Conservation (phyloP, 2,329 filamentous ascomycete genomes). For the Colletotrichum sublineola region DNA sequence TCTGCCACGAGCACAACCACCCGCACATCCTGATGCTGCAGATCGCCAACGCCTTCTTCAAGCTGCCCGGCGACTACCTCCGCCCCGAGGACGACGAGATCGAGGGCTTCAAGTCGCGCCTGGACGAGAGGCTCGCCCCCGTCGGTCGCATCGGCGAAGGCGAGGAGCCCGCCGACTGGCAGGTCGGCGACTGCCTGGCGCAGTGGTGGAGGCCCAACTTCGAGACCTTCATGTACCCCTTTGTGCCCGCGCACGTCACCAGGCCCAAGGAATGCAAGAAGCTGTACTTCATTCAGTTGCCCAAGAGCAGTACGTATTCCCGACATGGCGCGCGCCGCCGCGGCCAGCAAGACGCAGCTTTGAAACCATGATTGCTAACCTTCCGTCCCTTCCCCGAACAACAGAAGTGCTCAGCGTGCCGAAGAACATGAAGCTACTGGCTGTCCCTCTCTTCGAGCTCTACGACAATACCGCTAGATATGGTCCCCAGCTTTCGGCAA, state of each 20-base stretch:
- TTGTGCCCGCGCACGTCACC: conserved; percentile 95
- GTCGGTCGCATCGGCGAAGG: conserved; percentile 89
- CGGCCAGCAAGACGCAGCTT: conserved; percentile 4
- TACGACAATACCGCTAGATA: conserved; percentile 98
- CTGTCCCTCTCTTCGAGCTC: conserved; percentile 95
- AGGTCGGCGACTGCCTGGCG: conserved; percentile 92
- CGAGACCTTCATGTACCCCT: conserved; percentile 99
- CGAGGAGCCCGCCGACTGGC: conserved; percentile 88
- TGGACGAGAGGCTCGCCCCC: conserved; percentile 94
- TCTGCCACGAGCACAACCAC: conserved; percentile 99
- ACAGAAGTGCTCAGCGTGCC: conserved; percentile 94
- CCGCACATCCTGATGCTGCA: conserved; percentile 99
- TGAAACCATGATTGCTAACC: conserved; percentile 41
- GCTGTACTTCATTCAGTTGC: conserved; percentile 95
- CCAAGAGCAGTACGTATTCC: conserved; percentile 81
- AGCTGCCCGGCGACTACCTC: conserved; percentile 96
- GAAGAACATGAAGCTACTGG: conserved; percentile 99
- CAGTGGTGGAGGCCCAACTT: conserved; percentile 99
- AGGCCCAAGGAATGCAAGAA: conserved; percentile 99
- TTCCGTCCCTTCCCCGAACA: background rate
- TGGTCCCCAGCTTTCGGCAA: conserved; percentile 94
- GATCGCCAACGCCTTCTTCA: conserved; percentile 99
- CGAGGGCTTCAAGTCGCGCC: conserved; percentile 90
- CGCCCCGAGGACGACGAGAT: conserved; percentile 91
- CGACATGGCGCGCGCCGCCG: background rate